Evolutionary conservation across 1,284 basidiomycete species (phyloP), one percentile per base, ranked within the genome.

Genomic region (Moesziomyces parantarcticus): DNA sequence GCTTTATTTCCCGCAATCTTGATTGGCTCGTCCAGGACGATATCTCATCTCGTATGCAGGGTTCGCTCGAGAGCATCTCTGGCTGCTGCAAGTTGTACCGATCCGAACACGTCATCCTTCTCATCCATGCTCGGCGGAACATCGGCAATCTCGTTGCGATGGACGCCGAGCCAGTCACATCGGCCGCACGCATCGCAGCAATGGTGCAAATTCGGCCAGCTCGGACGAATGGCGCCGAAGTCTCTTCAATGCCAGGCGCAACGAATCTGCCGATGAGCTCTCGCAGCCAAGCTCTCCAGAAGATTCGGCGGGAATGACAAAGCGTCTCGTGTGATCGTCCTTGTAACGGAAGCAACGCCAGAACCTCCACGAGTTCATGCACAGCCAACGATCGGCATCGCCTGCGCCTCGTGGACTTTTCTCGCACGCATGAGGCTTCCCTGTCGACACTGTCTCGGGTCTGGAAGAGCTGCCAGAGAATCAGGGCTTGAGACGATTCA

Each of bases 11-110:
- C 22, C 49, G 39, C n/a, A 14, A 25, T 42, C 54, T 29, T 66
- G 63, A 60, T 66, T 60, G 63, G 63, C 56, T 40, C 34, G 57
- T 20, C 9, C 14, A 9, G n/a, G 14, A 11, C 41, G 39, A 56
- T 60, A 60, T 66, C 63, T 48, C 34, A 8, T 8, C n/a, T 20
- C 10, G 2, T 23, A 47, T 59, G 49, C 53, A 53, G 49, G 53
- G 29, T 47, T 40, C 26, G 34, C 50, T 32, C 29, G 13, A 32
- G 29, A 32, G 29, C 10, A 13, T 13, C 29, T 32, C 11, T 32
- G 29, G 29, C 29, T 32, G 29, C 29, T 32, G 29, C 29, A 13
- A 32, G 8, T 44, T 22, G 51, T 53, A 48, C 23, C 44, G 44
- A 29, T 45, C 20, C n/a, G 25, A 39, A 23, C 45, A 54, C 40